Evolutionary conservation across 768 basidiomycete species (phyloP), one percentile per base, ranked within the genome.

Genomic region (Mycena galericulata): DNA sequence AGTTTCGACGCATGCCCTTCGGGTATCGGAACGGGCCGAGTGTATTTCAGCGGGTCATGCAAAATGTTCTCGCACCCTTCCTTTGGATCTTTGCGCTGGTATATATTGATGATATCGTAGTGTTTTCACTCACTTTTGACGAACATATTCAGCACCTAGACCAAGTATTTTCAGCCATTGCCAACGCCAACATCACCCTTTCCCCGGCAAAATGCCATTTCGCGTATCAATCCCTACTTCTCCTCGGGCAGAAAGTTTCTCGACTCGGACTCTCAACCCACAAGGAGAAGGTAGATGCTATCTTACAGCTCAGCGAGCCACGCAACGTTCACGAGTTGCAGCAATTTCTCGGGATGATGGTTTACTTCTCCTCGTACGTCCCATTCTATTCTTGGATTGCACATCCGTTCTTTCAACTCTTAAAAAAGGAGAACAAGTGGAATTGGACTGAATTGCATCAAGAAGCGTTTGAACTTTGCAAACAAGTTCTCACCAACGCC

Each of bases 1-100:
- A 85, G 64, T 85, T 85, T 67, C 68, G 61, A 30, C 50, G 80
- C 34, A 83, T 85, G 81, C 83, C 82, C 0, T 85, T 85, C 54
- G 79, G 80, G 1, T 72, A 74, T 0, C 56, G 76, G 0, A 80
- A 80, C 60, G 78, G 81, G 2, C 84, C 83, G 0, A 70, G 77
- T 1, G 74, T 82, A 0, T 84, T 84, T 60, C 84, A 84, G 54
- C 49, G 80, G 24, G 69, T 82, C 6, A 84, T 85, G 82, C 81
- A 83, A 47, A 60, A 62, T 8, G 67, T 82, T 0, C 69, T 83
- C 0, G 69, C 79, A 0, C 79, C 78, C 0, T 82, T 68, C 55
- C 69, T 84, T 2, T 82, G 82, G 81, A 64, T 81, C 0, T 82
- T 83, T 56, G 60, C 79, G 2, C 49, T 81, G 20, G 82, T 84